Evolutionary conservation across 768 basidiomycete species (phyloP).

Genomic region (Phaeotremella fagi): DNA sequence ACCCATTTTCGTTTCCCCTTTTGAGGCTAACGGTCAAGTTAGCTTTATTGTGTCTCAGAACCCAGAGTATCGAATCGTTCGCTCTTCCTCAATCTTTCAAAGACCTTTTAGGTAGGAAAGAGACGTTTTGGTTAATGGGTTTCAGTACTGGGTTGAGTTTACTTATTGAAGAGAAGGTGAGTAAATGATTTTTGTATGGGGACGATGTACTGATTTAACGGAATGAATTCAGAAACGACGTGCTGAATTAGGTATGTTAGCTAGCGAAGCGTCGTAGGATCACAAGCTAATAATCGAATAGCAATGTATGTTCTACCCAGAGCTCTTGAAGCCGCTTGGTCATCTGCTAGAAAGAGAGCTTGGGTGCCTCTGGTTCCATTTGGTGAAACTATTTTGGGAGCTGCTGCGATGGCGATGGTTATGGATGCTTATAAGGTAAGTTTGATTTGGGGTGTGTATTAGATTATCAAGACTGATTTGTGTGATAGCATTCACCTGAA

Average conservation of each 20-base stretch:
- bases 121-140: constrained; percentile 70
- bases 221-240: constrained; percentile 56
- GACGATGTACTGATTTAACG: neutral
- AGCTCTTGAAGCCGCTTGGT: constrained; percentile 85
- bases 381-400: constrained; percentile 54
- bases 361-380: constrained; percentile 56
- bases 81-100: constrained; percentile 49
- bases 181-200: constrained; percentile 1
- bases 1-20: neutral
- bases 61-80: constrained; percentile 37
- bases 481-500: constrained; percentile 37
- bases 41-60: constrained; percentile 31
- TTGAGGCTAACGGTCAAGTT: too few species aligned
- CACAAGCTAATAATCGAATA: constrained; percentile 10
- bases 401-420: constrained; percentile 84
- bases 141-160: constrained; percentile 69
- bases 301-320: constrained; percentile 62
- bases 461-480: neutral
- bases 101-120: constrained; percentile 62
- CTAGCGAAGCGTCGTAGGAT: neutral
- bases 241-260: constrained; percentile 84
- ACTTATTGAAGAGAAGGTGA: constrained; percentile 72
- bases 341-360: constrained; percentile 67
- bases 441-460: neutral
- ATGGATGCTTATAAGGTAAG: constrained; percentile 56